Evolutionary conservation across 1,139 yeast species (phyloP), one percentile per base, ranked within the genome.

Genomic region (Lodderomyces pseudojiufengensis): DNA sequence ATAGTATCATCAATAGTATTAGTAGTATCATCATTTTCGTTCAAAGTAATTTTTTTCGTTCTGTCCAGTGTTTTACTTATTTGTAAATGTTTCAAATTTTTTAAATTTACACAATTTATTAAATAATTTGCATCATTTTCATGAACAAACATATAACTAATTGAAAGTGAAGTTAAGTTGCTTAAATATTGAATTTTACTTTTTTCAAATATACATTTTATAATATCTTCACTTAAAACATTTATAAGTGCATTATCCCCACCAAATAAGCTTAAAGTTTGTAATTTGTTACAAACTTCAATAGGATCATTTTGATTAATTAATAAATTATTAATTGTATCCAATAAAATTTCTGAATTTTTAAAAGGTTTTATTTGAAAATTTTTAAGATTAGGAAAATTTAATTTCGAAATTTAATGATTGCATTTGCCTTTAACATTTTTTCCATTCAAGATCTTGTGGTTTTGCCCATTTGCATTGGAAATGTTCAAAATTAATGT

Each of bases 291-390:
- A 28, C 55, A 38, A 3, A 48, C 37, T 9, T 6, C 9, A 9
- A 22, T 28, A 3, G 35, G 29, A 14, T 38, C 43, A 15, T 43
- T 36, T 3, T 20, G 33, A 23, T 46, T 46, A 8, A 54, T 40
- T n/a, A 58, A 39, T 11, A 58, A 29, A 18, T 42, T 44, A 33
- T 52, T 41, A 21, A 58, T 40, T 8, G 61, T 48, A 23, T 43
- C 44, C 2, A 34, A 29, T 14, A 64, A 45, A 20, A 51, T 48
- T 3, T 27, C 35, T 7, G 54, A 41, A 33, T 51, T 53, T 14
- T 43, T 40, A 39, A 60, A 63, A n/a, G 69, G 69, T 25, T 53
- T 49, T 11, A 65, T 46, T 35, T 54, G 61, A 31, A 66, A 54
- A 18, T 49, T 42, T 9, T 29, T 42, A 24, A 66, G 41, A 30